Evolutionary conservation across 1,284 basidiomycete species (phyloP), one percentile per base, ranked within the genome.

Genomic region (Ganoderma resinaceum): DNA sequence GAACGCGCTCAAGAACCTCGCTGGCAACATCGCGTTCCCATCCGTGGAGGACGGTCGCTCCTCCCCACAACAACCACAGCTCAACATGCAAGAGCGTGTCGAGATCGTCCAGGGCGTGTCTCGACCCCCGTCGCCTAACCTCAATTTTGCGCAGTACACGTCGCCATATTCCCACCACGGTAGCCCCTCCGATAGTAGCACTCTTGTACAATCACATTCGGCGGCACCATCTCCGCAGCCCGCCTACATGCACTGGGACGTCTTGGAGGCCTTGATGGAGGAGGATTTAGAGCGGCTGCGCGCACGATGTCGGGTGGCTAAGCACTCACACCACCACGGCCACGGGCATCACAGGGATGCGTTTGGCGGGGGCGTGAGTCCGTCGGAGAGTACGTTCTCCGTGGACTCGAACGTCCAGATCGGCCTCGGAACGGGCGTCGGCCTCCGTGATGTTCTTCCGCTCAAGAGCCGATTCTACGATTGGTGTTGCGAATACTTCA

Each of bases 401-500:
- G 84, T 88, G 71, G 91, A 93, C 71, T 92, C 91, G 26, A 90
- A 86, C 69, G 85, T 93, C 69, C 87, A 90, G n/a, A 81, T 92
- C 40, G 92, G 92, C 2, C 78, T 93, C 33, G 92, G 92, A 2
- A 94, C 92, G 18, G 92, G 92, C 16, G 82, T 86, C 18, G 89
- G 88, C 4, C 88, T 94, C 61, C 83, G 89, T 60, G 91, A 94
- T 73, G 85, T 89, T 11, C 82, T 99, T 69, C 97, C 97, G 0
- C 82, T 99, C 74, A 96, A 95, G 81, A 96, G 95, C 76, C 87
- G 89, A 2, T 97, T 96, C 80, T 99, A 95, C 78, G 96, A 98
- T 77, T 99, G 96, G 95, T 96, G 95, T 70, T 91, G 91, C 76
- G 97, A 99, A 78, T 99, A 99, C 80, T 99, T 98, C 84, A 96